A percentile compares a stretch with the other conserved stretches of the same genome.
Evolutionary conservation across 2,329 filamentous ascomycete genomes (phyloP).

Genomic region (Colletotrichum zoysiae): DNA sequence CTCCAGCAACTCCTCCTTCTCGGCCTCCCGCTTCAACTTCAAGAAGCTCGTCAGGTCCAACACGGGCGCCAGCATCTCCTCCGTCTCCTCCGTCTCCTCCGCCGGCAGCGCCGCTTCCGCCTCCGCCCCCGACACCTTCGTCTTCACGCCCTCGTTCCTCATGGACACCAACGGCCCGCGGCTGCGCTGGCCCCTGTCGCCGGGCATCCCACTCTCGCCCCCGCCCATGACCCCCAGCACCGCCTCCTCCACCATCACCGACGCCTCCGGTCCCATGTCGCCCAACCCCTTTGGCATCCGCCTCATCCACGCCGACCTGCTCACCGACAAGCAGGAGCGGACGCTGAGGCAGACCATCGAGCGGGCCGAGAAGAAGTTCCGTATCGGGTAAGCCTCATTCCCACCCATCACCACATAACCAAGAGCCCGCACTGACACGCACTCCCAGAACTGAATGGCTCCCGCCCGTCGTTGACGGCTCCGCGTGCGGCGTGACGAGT

Average conservation of each 20-base stretch:
- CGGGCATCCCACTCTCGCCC: conserved; percentile 55
- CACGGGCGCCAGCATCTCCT: conserved; percentile 49
- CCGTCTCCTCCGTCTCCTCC: conserved; percentile 37
- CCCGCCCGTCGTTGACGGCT: conserved; percentile 57
- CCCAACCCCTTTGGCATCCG: conserved; percentile 61
- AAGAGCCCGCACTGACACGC: conserved; percentile 2
- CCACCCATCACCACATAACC: conserved; percentile 36
- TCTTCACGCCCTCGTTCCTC: conserved; percentile 50
- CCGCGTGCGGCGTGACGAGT: conserved; percentile 59
- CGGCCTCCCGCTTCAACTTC: conserved; percentile 47
- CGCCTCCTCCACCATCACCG: conserved; percentile 53
- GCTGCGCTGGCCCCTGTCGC: conserved; percentile 52
- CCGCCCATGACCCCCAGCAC: conserved; percentile 64
- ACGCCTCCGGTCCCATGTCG: conserved; percentile 49
- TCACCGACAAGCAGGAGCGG: conserved; percentile 62
- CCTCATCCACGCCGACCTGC: conserved; percentile 61
- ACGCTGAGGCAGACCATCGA: conserved; percentile 61
- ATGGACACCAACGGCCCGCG: conserved; percentile 47
- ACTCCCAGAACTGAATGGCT: conserved; percentile 56
- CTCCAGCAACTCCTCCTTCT: conserved; percentile 44
- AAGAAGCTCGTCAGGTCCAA: conserved; percentile 56
- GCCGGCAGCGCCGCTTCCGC: conserved; percentile 41
- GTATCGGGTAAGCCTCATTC: conserved; percentile 43
- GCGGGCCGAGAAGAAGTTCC: conserved; percentile 63
- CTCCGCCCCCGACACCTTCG: conserved; percentile 47